Evolutionary conservation across 495 filamentous ascomycete species (phyloP).

Genomic region (Penicillium waksmanii): DNA sequence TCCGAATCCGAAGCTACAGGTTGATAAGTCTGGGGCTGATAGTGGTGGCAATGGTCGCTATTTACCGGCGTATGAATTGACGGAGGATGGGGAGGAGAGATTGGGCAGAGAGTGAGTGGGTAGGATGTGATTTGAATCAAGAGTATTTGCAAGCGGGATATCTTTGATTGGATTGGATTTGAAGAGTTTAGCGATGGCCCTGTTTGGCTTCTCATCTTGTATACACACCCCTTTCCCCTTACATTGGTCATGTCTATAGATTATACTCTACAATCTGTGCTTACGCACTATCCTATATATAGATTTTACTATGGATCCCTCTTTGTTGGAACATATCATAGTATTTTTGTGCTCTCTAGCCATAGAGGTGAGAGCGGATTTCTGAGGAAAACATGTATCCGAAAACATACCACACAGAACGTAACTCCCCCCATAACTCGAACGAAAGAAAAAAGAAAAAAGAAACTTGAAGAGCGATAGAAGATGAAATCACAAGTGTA

Average conservation of each 20-base stretch:
- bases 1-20: conserved; percentile 78
- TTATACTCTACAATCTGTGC: conserved; percentile 10
- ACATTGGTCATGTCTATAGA: conserved; percentile 19
- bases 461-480: too few species aligned
- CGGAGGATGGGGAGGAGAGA: conserved; percentile 82
- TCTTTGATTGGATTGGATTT: neutral
- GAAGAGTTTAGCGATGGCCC: conserved; percentile 9
- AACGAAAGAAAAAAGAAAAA: too few species aligned
- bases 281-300: neutral
- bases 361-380: too few species aligned
- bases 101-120: conserved; percentile 69
- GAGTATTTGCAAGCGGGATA: too few species aligned
- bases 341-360: neutral
- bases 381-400: too few species aligned
- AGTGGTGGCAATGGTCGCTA: conserved; percentile 48
- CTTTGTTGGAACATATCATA: neutral
- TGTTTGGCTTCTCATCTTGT: conserved; percentile 10
- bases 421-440: too few species aligned
- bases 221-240: conserved; percentile 17
- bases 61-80: conserved; percentile 84
- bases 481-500: neutral
- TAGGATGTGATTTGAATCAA: neutral
- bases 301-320: too few species aligned
- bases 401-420: too few species aligned
- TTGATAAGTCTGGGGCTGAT: conserved; percentile 26